Conservation (phyloP, 208 protist genomes). For the Leishmania major region DNA sequence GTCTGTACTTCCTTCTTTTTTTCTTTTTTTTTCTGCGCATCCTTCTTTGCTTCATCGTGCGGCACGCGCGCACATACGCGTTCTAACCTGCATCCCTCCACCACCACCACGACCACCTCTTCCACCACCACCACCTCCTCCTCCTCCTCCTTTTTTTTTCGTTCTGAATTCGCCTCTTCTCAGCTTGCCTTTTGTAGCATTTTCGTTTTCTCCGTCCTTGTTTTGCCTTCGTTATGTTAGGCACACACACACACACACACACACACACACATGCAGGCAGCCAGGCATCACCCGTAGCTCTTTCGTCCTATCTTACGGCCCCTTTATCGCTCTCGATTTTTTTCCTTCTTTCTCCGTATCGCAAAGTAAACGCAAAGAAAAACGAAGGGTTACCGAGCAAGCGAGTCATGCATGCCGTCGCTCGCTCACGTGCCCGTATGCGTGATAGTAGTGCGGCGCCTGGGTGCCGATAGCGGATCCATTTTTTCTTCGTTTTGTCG, state of each 20-base stretch:
- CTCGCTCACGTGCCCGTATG: not conserved
- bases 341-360: conserved; percentile 2
- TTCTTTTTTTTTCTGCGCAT: not conserved
- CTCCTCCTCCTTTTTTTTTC: not conserved
- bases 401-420: not conserved
- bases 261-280: not conserved
- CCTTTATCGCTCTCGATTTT: not conserved
- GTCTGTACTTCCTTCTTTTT: not conserved
- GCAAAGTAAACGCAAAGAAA: not conserved
- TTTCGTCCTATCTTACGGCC: not conserved
- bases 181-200: too few species aligned
- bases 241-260: not conserved
- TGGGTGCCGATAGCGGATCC: not conserved
- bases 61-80: not conserved
- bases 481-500: not conserved
- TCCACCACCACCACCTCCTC: too few species aligned
- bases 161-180: not conserved
- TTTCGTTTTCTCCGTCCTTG: not conserved
- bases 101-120: too few species aligned
- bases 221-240: not conserved
- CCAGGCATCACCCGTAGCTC: not conserved
- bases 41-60: conserved; percentile 4
- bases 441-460: not conserved
- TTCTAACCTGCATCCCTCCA: not conserved
- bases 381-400: not conserved